Evolutionary conservation across 1,284 basidiomycete genomes (phyloP).

Genomic region (Melampsora abietis-canadensis): DNA sequence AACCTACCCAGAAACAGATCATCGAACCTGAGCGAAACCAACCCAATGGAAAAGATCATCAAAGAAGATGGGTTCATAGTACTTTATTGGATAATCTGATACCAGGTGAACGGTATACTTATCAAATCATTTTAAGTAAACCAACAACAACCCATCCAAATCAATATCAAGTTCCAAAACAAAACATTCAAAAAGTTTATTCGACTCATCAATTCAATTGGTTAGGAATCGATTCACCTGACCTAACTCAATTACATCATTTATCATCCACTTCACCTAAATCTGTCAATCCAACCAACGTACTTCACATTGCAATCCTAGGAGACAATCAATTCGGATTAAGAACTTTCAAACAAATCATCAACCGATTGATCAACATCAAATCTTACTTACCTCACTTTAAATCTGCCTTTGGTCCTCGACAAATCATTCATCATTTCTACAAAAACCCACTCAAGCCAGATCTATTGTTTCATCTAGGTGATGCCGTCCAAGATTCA

Average conservation of each 20-base stretch:
- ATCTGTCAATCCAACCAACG: conserved; percentile 13
- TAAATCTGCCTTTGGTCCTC: conserved; percentile 32
- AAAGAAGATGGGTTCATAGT: conserved; percentile 45
- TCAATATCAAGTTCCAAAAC: not conserved
- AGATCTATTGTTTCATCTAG: conserved; percentile 48
- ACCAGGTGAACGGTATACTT: conserved; percentile 41
- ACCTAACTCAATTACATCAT: conserved; percentile 10
- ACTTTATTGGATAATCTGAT: conserved; percentile 36
- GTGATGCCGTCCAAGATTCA: conserved; percentile 47
- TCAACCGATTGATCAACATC: conserved; percentile 39
- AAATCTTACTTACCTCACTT: conserved; percentile 25
- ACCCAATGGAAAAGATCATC: conserved; percentile 20
- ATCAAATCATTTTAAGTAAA: conserved; percentile 41
- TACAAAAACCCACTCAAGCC: conserved; percentile 13
- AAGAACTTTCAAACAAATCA: conserved; percentile 45
- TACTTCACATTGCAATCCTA: conserved; percentile 46
- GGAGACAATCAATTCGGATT: conserved; percentile 49
- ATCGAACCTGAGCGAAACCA: conserved; percentile 5
- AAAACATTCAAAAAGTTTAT: conserved; percentile 14
- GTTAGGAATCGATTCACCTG: conserved; percentile 45
- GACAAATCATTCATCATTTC: conserved; percentile 1
- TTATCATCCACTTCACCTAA: conserved; percentile 19
- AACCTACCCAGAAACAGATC: conserved; percentile 11
- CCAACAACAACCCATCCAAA: not conserved
- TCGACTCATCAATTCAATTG: conserved; percentile 28